These are phyloP conservation scores for Xylaria sp. DNA, from an alignment of 2,329 filamentous ascomycete species.

Conservation along the genomic window DNA sequence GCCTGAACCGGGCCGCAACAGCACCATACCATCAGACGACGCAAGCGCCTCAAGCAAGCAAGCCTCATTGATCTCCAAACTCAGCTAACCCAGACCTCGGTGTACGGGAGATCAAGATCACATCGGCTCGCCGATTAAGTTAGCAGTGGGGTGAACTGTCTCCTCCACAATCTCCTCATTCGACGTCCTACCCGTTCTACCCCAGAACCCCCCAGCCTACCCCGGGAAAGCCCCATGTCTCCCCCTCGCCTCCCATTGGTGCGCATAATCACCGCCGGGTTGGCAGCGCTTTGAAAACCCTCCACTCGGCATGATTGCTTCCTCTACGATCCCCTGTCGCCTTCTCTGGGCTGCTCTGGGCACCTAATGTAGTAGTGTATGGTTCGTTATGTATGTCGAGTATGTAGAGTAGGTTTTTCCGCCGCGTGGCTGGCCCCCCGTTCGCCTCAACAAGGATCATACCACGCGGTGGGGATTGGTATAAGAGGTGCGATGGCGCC, in stretches of 20 bases:
- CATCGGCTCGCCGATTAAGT: background rate
- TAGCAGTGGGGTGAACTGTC: constrained; percentile 5
- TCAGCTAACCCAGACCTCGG: constrained; percentile 7
- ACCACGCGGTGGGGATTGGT: constrained; percentile 17
- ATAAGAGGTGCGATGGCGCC: constrained; percentile 19
- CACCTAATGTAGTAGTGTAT: too few relatives aligned
- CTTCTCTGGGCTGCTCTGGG: background rate
- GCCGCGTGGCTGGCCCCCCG: constrained; percentile 1
- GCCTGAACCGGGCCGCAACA: constrained; percentile 6
- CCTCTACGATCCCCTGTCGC: background rate
- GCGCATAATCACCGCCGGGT: constrained; percentile 26
- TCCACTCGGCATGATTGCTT: constrained; percentile 32
- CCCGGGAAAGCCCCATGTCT: constrained; percentile 7
- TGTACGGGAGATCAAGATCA: constrained; percentile 15
- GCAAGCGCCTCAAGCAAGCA: background rate
- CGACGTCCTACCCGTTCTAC: constrained; percentile 23
- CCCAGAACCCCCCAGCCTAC: constrained; percentile 26
- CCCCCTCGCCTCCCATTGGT: constrained; percentile 29
- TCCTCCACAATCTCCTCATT: constrained; percentile 30
- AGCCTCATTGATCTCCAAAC: background rate
- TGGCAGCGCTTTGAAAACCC: constrained; percentile 24
- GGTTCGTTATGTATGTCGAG: background rate
- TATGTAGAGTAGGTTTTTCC: constrained; percentile 18
- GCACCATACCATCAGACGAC: constrained; percentile 2
- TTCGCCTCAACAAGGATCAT: constrained; percentile 1